Evolutionary conservation across 345 rosid species (phyloP), one percentile per base, ranked within the genome.

Genomic region (Corchorus capsularis): DNA sequence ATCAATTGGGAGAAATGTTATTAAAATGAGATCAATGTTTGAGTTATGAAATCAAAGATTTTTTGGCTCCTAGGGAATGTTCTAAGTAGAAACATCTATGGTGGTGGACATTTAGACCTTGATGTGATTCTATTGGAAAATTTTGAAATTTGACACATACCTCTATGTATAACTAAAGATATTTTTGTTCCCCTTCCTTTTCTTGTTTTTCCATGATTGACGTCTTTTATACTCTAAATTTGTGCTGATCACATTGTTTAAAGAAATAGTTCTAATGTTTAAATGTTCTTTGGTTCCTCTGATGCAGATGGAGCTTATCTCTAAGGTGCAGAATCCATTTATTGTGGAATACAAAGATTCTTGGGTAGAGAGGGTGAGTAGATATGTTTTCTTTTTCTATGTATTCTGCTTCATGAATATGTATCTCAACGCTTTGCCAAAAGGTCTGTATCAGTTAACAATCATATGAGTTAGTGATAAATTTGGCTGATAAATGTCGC

Each of bases 291-390:
- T 62, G 80, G 54, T 81, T 73, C 22, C 63, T 65, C n/a, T 54
- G 52, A 70, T 83, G 79, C 87, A 96, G 98, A 93, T 87, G 96
- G 97, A 93, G 79, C 97, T 96, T 70, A 92, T 93, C 81, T 96
- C 99, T 62, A 89, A 84, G 78, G 92, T 92, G 41, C 79, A 83
- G 16, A 92, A 91, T 83, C 97, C 96, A 57, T 96, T 93, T 82
- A 89, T 96, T 56, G 98, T 96, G 45, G 96, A 96, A 80, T 96
- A 93, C 89, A 96, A 93, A 81, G 99, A 96, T 79, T 96, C 98
- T 57, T 96, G 99, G 98, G 98, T 96, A 35, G 99, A 96, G 83
- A 96, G 87, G 95, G 99, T 91, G 49, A 78, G 82, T 41, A 52
- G 11, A 49, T 71, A 15, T 57, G 13, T 16, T 50, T 35, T 46